Percentiles rank a stretch among this genome's conserved stretches.
Evolutionary conservation across 768 basidiomycete genomes (phyloP).

Genomic region (Rhodotorula sphaerocarpa): DNA sequence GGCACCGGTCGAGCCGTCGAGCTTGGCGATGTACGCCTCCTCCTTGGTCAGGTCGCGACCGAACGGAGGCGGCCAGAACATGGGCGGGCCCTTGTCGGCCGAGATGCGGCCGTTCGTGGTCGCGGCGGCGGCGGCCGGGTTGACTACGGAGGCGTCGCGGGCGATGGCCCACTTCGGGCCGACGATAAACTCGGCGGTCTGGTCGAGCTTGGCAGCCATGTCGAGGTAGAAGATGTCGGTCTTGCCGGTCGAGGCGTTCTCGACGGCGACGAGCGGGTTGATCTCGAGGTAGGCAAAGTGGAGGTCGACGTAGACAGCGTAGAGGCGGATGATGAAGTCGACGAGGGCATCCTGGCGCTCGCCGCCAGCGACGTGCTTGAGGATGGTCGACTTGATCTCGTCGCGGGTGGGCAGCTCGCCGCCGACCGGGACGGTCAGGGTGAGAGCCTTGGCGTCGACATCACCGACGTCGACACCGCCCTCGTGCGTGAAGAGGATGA

Average conservation of each 20-base stretch:
- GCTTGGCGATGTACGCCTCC: slow-evolving; percentile 97
- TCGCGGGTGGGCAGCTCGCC: slow-evolving; percentile 74
- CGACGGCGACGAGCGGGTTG: slow-evolving; percentile 93
- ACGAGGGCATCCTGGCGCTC: slow-evolving; percentile 80
- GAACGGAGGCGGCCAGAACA: slow-evolving; percentile 62
- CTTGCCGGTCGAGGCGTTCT: slow-evolving; percentile 57
- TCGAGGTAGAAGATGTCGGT: slow-evolving; percentile 89
- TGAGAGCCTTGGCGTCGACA: slow-evolving; percentile 92
- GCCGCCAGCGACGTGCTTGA: slow-evolving; percentile 68
- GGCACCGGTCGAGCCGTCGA: slow-evolving; percentile 93
- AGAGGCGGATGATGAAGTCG: slow-evolving; percentile 89
- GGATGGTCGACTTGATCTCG: slow-evolving; percentile 63
- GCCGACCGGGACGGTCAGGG: slow-evolving; percentile 68
- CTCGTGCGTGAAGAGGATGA: slow-evolving; percentile 96
- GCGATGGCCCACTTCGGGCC: slow-evolving; percentile 99
- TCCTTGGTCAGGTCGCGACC: slow-evolving; percentile 97
- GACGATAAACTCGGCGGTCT: slow-evolving; percentile 95
- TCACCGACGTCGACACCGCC: slow-evolving; percentile 98
- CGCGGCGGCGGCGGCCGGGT: slow-evolving; percentile 48
- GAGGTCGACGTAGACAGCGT: slow-evolving; percentile 95
- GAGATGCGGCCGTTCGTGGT: slow-evolving; percentile 49
- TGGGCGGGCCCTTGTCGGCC: slow-evolving; percentile 91
- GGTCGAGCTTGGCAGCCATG: slow-evolving; percentile 99
- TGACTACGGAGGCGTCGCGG: slow-evolving; percentile 72
- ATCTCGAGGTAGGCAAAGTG: slow-evolving; percentile 99